These are phyloP conservation scores for Mycena rebaudengoi DNA, from an alignment of 768 basidiomycete species.

Conservation along the genomic window DNA sequence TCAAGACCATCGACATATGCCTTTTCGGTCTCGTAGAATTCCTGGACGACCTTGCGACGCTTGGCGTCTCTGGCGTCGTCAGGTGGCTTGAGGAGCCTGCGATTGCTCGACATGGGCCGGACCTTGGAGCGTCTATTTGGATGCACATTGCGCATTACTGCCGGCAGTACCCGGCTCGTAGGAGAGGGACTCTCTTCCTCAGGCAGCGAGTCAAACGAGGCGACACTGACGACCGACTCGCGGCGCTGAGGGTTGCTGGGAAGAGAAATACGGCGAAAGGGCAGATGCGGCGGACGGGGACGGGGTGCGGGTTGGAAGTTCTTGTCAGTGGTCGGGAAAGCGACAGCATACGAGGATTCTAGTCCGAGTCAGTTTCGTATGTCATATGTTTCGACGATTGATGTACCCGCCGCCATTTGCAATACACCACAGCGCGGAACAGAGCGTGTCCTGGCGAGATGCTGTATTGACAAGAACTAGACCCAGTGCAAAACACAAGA, in stretches of 20 bases:
- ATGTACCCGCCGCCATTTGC: slow-evolving; percentile 25
- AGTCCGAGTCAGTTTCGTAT: slow-evolving; percentile 13
- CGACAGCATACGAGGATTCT: slow-evolving; percentile 20
- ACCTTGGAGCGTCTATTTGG: slow-evolving; percentile 38
- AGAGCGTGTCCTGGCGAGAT: too few species aligned
- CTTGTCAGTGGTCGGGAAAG: slow-evolving; percentile 31
- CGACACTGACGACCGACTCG: slow-evolving; percentile 73
- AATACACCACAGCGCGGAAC: slow-evolving; percentile 4
- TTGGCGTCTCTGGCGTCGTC: slow-evolving; percentile 63
- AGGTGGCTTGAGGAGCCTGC: slow-evolving; percentile 49
- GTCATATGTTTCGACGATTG: slow-evolving; percentile 17
- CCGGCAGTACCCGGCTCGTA: slow-evolving; percentile 38
- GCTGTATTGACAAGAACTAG: background rate
- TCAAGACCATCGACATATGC: slow-evolving; percentile 86
- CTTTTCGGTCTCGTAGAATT: slow-evolving; percentile 84
- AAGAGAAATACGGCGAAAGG: slow-evolving; percentile 71
- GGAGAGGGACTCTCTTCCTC: slow-evolving; percentile 56
- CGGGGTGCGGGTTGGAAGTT: slow-evolving; percentile 42
- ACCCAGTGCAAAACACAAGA: background rate
- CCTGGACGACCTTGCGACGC: slow-evolving; percentile 74
- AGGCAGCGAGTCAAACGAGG: slow-evolving; percentile 76
- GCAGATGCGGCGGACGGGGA: slow-evolving; percentile 56
- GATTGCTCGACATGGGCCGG: slow-evolving; percentile 47
- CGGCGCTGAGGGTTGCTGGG: slow-evolving; percentile 62
- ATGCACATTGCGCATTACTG: slow-evolving; percentile 39